A percentile compares a stretch with the other conserved stretches of the same genome.
Conservation (phyloP, 371 early-diverging fungal genomes). For the Nematocida parisii region DNA sequence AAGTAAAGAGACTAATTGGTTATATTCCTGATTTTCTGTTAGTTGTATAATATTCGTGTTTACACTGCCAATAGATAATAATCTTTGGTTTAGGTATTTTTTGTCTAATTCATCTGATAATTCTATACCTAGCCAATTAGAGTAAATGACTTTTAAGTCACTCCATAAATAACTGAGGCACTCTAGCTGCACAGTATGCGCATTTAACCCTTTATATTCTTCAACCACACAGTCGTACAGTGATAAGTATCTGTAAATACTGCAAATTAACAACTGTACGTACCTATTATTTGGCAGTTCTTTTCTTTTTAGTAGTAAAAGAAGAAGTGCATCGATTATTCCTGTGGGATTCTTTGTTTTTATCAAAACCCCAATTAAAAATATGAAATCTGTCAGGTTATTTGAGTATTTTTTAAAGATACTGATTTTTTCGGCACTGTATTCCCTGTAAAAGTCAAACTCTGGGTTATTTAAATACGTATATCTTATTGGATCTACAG, state of each 20-base stretch:
- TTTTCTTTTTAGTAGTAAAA: background rate
- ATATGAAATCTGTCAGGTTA: conserved; percentile 2
- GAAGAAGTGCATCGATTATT: conserved; percentile 8
- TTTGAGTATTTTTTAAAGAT: background rate
- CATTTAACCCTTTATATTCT: background rate
- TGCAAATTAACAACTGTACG: conserved; percentile 17
- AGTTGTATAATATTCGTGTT: conserved; percentile 2
- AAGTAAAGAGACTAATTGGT: conserved; percentile 11
- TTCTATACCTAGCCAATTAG: background rate
- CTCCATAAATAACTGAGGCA: conserved; percentile 39
- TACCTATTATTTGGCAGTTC: background rate
- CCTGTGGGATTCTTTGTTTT: background rate
- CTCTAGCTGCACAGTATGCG: conserved; percentile 32
- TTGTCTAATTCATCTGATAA: background rate
- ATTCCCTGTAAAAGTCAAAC: background rate
- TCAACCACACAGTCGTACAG: background rate
- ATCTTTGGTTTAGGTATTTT: background rate
- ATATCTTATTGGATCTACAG: background rate
- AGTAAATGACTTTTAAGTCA: conserved; percentile 22
- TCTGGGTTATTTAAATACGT: background rate
- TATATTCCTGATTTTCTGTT: conserved; percentile 2
- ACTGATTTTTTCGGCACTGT: background rate
- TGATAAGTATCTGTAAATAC: conserved; percentile 43
- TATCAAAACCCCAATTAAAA: conserved; percentile 21
- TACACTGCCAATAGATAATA: background rate